These are phyloP conservation scores for Blakeslea trispora DNA, from an alignment of 371 early-diverging fungal genomes.

Conservation along the genomic window DNA sequence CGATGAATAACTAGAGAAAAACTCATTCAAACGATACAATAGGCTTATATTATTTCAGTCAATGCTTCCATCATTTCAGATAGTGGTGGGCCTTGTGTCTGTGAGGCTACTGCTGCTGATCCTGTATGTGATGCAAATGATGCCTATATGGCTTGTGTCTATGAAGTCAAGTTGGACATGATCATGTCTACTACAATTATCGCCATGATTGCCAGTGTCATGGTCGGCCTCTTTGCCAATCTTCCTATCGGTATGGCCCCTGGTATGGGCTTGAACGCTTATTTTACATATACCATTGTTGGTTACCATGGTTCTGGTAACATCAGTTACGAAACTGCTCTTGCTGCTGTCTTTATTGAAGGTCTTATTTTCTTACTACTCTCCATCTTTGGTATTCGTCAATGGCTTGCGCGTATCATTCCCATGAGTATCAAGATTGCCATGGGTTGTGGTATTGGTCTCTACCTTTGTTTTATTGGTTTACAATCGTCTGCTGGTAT, in stretches of 20 bases:
- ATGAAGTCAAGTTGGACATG: constrained; percentile 64
- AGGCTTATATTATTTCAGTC: constrained; percentile 52
- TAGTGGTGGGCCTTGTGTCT: constrained; percentile 76
- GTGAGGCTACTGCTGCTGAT: constrained; percentile 48
- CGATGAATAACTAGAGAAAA: no score
- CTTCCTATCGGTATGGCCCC: constrained; percentile 79
- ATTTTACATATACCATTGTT: constrained; percentile 80
- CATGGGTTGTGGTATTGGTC: constrained; percentile 77
- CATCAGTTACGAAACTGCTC: constrained; percentile 67
- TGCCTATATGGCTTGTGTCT: constrained; percentile 64
- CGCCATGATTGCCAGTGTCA: constrained; percentile 63
- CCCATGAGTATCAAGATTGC: constrained; percentile 75
- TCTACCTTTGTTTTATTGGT: constrained; percentile 77
- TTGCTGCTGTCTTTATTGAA: constrained; percentile 81
- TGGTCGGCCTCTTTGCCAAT: constrained; percentile 75
- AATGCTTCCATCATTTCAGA: constrained; percentile 78
- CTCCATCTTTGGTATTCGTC: constrained; percentile 75
- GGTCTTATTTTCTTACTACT: constrained; percentile 74
- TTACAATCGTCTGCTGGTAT: constrained; percentile 78
- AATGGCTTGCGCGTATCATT: constrained; percentile 74
- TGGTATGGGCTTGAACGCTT: constrained; percentile 81
- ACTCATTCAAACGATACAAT: no score
- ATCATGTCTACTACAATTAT: constrained; percentile 74
- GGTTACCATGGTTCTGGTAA: constrained; percentile 76
- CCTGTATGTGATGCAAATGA: constrained; percentile 46